These are phyloP conservation scores for Penicillium longicatenatum DNA, from an alignment of 495 filamentous ascomycete species.

Conservation along the genomic window DNA sequence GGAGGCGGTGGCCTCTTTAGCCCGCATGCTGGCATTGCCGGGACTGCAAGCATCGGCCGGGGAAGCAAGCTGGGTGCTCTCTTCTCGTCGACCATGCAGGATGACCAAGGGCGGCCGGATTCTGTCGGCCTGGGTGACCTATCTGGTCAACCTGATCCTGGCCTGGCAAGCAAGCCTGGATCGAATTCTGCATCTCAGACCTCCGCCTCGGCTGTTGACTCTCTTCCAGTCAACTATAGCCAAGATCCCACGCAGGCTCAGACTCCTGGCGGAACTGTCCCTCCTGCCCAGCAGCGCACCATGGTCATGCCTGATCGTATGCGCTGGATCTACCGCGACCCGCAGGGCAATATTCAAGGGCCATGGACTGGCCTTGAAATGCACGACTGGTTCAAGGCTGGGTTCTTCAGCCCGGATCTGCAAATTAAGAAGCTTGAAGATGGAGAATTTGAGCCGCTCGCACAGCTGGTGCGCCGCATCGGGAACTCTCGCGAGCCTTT, in stretches of 20 bases:
- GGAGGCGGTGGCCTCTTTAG: slow-evolving; percentile 59
- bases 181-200: slow-evolving; percentile 43
- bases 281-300: slow-evolving; percentile 72
- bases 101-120: slow-evolving; percentile 54
- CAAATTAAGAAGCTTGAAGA: slow-evolving; percentile 94
- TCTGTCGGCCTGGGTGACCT: slow-evolving; percentile 56
- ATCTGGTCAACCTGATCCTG: slow-evolving; percentile 30
- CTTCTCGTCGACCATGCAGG: slow-evolving; percentile 90
- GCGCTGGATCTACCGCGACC: slow-evolving; percentile 97
- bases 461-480: slow-evolving; percentile 91
- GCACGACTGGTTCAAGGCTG: slow-evolving; percentile 99
- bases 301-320: slow-evolving; percentile 99
- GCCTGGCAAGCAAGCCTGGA: slow-evolving; percentile 32
- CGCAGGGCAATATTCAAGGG: slow-evolving; percentile 86
- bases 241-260: slow-evolving; percentile 34
- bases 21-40: slow-evolving; percentile 47
- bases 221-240: slow-evolving; percentile 36
- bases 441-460: slow-evolving; percentile 91
- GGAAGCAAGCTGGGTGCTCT: slow-evolving; percentile 84
- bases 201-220: slow-evolving; percentile 46
- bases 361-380: slow-evolving; percentile 96
- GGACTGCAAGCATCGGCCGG: slow-evolving; percentile 60
- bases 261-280: slow-evolving; percentile 54
- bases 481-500: slow-evolving; percentile 98
- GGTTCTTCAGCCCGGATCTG: slow-evolving; percentile 93